Base-by-base conservation (phyloP, 331 rosid genomes). In the Cydonia oblonga region DNA sequence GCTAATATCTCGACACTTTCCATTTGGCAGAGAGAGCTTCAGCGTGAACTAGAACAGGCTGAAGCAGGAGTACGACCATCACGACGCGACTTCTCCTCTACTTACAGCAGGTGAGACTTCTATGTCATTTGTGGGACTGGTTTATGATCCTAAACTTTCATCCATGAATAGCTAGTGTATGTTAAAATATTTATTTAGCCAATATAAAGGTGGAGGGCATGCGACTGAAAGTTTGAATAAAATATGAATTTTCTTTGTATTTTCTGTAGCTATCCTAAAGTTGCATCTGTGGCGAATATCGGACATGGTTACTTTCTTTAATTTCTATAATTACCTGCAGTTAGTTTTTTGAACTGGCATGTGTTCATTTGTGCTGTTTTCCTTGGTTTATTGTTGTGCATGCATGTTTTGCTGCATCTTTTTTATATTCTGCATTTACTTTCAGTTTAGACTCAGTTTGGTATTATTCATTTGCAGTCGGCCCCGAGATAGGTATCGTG, bases 31-130 rank as follows among this genome's bases (percentile, higher is more conserved):
- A 88, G 96, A 81, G 98, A 92, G 72, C 93, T 90, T 78, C 96
- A 90, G 88, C 90, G 93, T 62, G 98, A 92, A 73, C 73, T 88
- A 79, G 98, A 92, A 86, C 97, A 87, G 86, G 97, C 87, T 22
- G 98, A 92, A 84, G 86, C 96, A 64, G 97, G 98, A 78, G 66
- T 87, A 64, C 84, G 96, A 32, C 85, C 89, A 30, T 84, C 96
- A 54, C 85, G 96, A 71, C 98, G 98, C 3, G 98, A 92, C 46
- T 90, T 86, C 75, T 84, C 96, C 74, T 80, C 93, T 38, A 61
- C 97, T 35, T 95, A 90, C 60, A 86, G 77, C 77, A 85, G 93
- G 98, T 88, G 75, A 81, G 83, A 61, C 58, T 26, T 40, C 46
- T 78, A 9, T 69, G 25, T 52, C 67, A 69, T 28, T 12, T 57